Conservation (phyloP, 805 yeast species). For the Yueomyces sp. region DNA sequence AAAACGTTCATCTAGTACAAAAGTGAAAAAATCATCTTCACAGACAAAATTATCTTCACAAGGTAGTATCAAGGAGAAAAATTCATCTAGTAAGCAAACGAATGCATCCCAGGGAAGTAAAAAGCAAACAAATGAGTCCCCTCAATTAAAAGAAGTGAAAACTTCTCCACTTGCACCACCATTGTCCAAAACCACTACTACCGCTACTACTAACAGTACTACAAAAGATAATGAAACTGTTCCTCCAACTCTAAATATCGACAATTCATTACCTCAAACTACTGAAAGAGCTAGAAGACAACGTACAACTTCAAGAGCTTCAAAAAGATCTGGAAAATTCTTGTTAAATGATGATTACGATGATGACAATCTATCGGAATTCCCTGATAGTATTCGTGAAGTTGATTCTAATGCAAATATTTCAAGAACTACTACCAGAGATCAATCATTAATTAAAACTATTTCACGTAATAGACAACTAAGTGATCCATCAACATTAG, state of each 20-base stretch:
- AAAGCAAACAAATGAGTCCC: too few species aligned
- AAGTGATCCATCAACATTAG: not conserved
- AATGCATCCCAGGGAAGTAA: too few species aligned
- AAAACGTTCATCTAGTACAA: not conserved
- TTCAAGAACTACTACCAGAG: not conserved
- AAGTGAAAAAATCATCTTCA: not conserved
- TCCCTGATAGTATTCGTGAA: not conserved
- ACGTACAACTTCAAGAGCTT: not conserved
- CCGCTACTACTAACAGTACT: too few species aligned
- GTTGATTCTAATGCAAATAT: not conserved
- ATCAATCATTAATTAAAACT: not conserved
- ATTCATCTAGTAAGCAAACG: not conserved
- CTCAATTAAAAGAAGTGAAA: too few species aligned
- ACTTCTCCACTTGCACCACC: too few species aligned
- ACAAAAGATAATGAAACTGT: too few species aligned
- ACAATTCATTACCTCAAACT: too few species aligned
- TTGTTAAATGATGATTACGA: not conserved
- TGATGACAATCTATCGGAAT: not conserved
- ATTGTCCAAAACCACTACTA: too few species aligned
- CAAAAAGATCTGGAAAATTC: not conserved
- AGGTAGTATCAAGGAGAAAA: not conserved
- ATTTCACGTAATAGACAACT: not conserved
- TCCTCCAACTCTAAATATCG: too few species aligned
- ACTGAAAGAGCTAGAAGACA: too few species aligned
- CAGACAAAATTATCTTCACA: not conserved